phyloP scores from a whole-genome alignment of 805 yeast species.

The Wickerhamomyces sydowiorum region DNA sequence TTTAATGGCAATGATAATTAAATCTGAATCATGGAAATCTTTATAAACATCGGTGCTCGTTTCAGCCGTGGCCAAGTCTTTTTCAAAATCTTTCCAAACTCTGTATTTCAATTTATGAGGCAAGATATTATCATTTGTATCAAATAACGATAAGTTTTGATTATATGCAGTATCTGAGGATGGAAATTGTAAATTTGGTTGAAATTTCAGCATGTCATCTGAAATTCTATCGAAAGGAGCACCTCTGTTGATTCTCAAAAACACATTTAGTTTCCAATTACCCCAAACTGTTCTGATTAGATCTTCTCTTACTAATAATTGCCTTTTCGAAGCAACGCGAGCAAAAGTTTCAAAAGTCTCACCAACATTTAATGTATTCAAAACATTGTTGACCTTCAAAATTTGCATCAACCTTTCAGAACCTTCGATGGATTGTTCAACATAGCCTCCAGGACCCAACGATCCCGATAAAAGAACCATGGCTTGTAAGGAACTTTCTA shows the following conservation, averaged over 20 bases:
- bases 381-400: conserved; percentile 11
- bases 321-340: conserved; percentile 25
- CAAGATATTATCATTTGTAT: conserved; percentile 8
- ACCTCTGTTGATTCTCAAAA: conserved; percentile 29
- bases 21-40: conserved; percentile 22
- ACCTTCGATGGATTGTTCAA: conserved; percentile 23
- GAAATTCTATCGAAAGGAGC: conserved; percentile 25
- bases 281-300: conserved; percentile 32
- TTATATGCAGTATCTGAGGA: conserved; percentile 17
- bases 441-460: conserved; percentile 24
- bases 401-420: conserved; percentile 17
- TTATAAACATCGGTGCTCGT: conserved; percentile 3
- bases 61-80: conserved; percentile 8
- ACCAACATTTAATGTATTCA: conserved; percentile 8
- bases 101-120: conserved; percentile 9
- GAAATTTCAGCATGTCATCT: conserved; percentile 22
- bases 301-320: conserved; percentile 28
- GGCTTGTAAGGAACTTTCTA: conserved; percentile 23
- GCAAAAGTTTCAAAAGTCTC: conserved; percentile 23
- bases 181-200: conserved; percentile 30
- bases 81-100: conserved; percentile 13
- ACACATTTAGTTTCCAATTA: conserved; percentile 30
- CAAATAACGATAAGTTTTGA: conserved; percentile 16
- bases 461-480: conserved; percentile 25
- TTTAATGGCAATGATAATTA: conserved; percentile 24